phyloP scores from a whole-genome alignment of 2,329 filamentous ascomycete species.

The Geosmithia putterillii region DNA sequence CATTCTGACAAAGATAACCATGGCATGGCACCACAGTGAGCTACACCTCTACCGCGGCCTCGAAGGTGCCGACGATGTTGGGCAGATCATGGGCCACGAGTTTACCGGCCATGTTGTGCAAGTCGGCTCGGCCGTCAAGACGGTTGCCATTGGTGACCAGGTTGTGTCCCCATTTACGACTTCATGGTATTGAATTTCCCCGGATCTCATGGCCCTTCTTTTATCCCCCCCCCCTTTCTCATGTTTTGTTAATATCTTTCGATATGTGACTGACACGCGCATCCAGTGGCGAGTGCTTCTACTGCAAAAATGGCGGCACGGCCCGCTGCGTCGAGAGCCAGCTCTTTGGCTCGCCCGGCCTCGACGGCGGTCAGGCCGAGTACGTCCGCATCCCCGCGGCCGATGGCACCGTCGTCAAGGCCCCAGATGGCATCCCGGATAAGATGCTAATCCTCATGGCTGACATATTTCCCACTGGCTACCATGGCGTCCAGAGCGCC shows the following conservation, averaged over 20 bases:
- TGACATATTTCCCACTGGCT: slow-evolving; percentile 83
- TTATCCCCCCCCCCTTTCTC: not conserved
- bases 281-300: slow-evolving; percentile 56
- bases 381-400: slow-evolving; percentile 73
- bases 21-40: slow-evolving; percentile 49
- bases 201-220: not conserved
- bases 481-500: slow-evolving; percentile 70
- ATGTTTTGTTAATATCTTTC: not conserved
- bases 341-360: slow-evolving; percentile 55
- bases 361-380: slow-evolving; percentile 75
- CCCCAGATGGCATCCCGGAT: slow-evolving; percentile 46
- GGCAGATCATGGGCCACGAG: slow-evolving; percentile 68
- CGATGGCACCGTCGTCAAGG: slow-evolving; percentile 16
- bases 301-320: slow-evolving; percentile 65
- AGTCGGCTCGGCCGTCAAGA: slow-evolving; percentile 54
- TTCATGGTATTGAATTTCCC: slow-evolving; percentile 48
- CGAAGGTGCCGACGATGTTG: slow-evolving; percentile 49
- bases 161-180: slow-evolving; percentile 76
- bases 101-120: slow-evolving; percentile 69
- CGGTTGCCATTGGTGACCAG: slow-evolving; percentile 60
- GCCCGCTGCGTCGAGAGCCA: slow-evolving; percentile 61
- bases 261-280: not conserved
- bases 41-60: slow-evolving; percentile 79
- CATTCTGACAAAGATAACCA: not conserved
- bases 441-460: slow-evolving; percentile 76